A percentile compares a stretch with the other conserved stretches of the same genome.
These are phyloP conservation scores for Oryza nivara DNA, from an alignment of 176 grass and related monocot genomes.

Conservation along the genomic window DNA sequence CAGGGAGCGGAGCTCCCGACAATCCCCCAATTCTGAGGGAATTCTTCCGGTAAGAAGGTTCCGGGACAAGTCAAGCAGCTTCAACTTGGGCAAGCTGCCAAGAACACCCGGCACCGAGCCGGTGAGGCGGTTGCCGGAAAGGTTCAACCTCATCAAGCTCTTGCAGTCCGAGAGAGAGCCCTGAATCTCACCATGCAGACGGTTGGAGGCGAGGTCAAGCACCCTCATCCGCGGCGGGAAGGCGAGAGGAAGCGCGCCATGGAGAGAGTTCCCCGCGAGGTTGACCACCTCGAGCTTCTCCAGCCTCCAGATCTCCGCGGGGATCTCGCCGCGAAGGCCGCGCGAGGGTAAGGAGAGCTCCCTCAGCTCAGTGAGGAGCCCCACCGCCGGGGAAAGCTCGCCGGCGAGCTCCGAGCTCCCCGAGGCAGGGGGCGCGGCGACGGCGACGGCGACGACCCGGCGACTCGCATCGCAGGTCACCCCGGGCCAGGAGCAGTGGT, in stretches of 20 bases:
- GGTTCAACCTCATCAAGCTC: slow-evolving; percentile 62
- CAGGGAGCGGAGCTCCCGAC: slow-evolving; percentile 56
- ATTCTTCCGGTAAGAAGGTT: slow-evolving; percentile 60
- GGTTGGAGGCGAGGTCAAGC: slow-evolving; percentile 67
- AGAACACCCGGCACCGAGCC: slow-evolving; percentile 50
- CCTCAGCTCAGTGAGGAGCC: slow-evolving; percentile 64
- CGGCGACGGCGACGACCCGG: slow-evolving; percentile 62
- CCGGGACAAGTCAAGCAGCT: slow-evolving; percentile 56
- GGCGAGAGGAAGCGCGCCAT: slow-evolving; percentile 55
- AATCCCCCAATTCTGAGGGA: slow-evolving; percentile 65
- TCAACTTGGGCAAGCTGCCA: slow-evolving; percentile 44
- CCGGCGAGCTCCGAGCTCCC: slow-evolving; percentile 31
- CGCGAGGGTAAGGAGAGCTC: slow-evolving; percentile 54
- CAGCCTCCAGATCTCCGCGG: slow-evolving; percentile 76
- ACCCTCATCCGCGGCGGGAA: slow-evolving; percentile 63
- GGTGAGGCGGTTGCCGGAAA: slow-evolving; percentile 67
- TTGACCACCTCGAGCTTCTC: slow-evolving; percentile 67
- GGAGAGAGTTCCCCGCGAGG: slow-evolving; percentile 70
- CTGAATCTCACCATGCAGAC: slow-evolving; percentile 65
- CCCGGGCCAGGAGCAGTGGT: slow-evolving; percentile 72
- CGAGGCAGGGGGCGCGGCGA: slow-evolving; percentile 37
- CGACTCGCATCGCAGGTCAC: slow-evolving; percentile 64
- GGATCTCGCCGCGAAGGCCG: slow-evolving; percentile 71
- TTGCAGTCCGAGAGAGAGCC: slow-evolving; percentile 53
- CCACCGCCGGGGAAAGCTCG: slow-evolving; percentile 51